Evolutionary conservation across 1,284 basidiomycete genomes (phyloP).

Genomic region (Fistulinella staudtii): DNA sequence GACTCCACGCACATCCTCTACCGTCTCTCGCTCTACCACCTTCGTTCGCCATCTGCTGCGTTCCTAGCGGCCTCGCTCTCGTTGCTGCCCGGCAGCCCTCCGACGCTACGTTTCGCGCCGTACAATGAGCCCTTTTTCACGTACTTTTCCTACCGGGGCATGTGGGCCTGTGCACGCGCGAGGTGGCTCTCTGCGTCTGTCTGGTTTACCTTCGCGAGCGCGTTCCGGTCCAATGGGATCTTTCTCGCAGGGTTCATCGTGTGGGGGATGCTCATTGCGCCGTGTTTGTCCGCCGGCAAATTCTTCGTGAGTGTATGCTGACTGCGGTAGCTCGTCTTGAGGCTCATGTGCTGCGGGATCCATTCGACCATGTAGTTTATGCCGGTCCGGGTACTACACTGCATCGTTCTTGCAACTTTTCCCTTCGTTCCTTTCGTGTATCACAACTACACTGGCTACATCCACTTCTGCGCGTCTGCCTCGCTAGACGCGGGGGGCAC

Average conservation of each 20-base stretch:
- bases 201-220: conserved; percentile 62
- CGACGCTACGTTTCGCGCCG: conserved; percentile 64
- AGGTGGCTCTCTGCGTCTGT: conserved; percentile 54
- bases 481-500: neutral
- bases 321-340: no score
- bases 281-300: conserved; percentile 36
- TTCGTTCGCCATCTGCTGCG: conserved; percentile 54
- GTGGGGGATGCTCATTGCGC: conserved; percentile 62
- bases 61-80: conserved; percentile 64
- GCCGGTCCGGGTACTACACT: conserved; percentile 29
- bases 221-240: conserved; percentile 82
- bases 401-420: conserved; percentile 41
- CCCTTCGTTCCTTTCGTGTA: conserved; percentile 63
- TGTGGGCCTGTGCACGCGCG: conserved; percentile 52
- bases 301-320: conserved; percentile 19
- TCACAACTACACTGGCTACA: conserved; percentile 68
- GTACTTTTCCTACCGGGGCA: conserved; percentile 72
- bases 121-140: conserved; percentile 89
- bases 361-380: conserved; percentile 31
- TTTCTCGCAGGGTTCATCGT: conserved; percentile 71
- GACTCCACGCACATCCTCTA: conserved; percentile 59
- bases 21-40: conserved; percentile 51
- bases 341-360: neutral
- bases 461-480: conserved; percentile 52
- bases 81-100: conserved; percentile 78